Evolutionary conservation across 2,329 filamentous ascomycete species (phyloP), one percentile per base, ranked within the genome.

Genomic region (Aaosphaeria arxii): DNA sequence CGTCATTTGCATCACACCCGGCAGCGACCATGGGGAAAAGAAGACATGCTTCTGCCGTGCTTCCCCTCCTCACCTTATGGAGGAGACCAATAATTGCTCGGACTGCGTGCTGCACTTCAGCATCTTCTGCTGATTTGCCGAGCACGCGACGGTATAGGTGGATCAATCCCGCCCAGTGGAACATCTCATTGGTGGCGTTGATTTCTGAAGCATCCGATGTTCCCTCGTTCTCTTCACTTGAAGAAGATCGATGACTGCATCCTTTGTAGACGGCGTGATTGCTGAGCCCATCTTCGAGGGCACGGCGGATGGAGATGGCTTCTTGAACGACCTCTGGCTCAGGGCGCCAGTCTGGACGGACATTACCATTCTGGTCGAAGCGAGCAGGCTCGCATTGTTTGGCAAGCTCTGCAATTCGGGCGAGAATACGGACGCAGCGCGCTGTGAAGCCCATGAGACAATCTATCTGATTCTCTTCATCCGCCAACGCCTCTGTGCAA

Each of bases 21-120:
- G 89, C 89, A 1, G 87, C 88, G 67, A 94, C 94, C 71, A 94
- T 84, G 0, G 89, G 89, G 55, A 94, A 91, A 36, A 94, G 67
- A 13, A 89, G 72, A 59, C 87, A 89, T 6, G 83, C 84, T 67
- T 92, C 89, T 0, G 88, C 87, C 11, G 83, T 84, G 30, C 85
- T 85, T 5, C 87, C 86, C 9, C 77, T 72, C 9, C 82, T 74
- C 43, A 94, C 82, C 35, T 79, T 80, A 24, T 75, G 74, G 51
- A 92, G 72, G 31, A 83, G 80, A 1, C 74, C 71, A 30, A 89
- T 73, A 41, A 92, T 86, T 51, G 82, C 78, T 35, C 75, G 68
- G 5, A 91, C 82, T 0, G 82, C 81, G 7, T 74, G 71, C 56
- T 85, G 83, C 0, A 94, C 86, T 24, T 83, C 77, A 0, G 72